Conservation (phyloP, 2,329 filamentous ascomycete genomes). For the Chalara sp. region DNA sequence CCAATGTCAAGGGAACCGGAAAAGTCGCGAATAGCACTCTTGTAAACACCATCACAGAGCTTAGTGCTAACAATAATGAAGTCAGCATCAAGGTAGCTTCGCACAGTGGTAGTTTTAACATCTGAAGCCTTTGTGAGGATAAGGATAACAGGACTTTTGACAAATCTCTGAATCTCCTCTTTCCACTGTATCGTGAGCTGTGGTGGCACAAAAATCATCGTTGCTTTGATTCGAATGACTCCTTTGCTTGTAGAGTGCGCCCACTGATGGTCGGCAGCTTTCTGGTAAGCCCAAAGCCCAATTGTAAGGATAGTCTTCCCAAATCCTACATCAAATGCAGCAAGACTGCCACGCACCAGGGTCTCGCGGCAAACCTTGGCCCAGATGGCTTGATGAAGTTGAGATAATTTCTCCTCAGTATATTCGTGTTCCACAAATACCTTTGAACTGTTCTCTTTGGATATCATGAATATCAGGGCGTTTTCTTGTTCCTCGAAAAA, state of each 20-base stretch:
- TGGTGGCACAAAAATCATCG: constrained; percentile 50
- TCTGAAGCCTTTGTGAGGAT: neutral
- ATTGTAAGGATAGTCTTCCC: constrained; percentile 59
- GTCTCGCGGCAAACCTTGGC: constrained; percentile 37
- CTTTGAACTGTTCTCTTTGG: constrained; percentile 39
- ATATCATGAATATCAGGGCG: too few relatives aligned
- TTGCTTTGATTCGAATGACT: constrained; percentile 40
- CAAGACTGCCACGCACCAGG: constrained; percentile 48
- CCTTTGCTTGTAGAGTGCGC: neutral
- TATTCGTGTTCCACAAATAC: constrained; percentile 46
- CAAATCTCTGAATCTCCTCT: constrained; percentile 44
- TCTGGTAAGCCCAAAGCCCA: constrained; percentile 41
- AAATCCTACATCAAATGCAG: constrained; percentile 59
- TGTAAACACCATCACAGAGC: constrained; percentile 41
- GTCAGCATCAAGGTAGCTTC: constrained; percentile 39
- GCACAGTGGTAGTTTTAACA: constrained; percentile 35
- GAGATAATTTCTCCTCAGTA: constrained; percentile 45
- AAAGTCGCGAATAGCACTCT: constrained; percentile 41
- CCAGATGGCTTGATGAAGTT: constrained; percentile 51
- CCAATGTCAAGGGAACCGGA: constrained; percentile 30
- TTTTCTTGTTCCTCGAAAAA: too few relatives aligned
- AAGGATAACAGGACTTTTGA: neutral
- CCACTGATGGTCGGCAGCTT: neutral
- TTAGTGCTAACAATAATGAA: constrained; percentile 49
- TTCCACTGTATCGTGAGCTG: constrained; percentile 53